Conservation (phyloP, 2,329 filamentous ascomycete species). For the Pseudogymnoascus sp. region DNA sequence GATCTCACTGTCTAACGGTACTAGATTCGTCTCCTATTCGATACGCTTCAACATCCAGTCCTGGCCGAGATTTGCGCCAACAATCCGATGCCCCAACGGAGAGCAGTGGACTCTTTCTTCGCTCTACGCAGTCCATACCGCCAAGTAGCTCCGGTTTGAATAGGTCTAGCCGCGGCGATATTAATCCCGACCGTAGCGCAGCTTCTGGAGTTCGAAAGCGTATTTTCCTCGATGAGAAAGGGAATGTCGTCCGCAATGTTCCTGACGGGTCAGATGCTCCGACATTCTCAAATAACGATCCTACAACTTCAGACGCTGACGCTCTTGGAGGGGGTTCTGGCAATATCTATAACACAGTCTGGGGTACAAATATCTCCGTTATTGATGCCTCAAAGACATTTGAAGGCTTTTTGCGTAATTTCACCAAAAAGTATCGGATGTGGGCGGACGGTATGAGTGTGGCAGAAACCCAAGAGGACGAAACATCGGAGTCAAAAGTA, state of each 20-base stretch:
- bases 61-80: slow-evolving; percentile 52
- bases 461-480: slow-evolving; percentile 61
- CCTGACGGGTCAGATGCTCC: slow-evolving; percentile 50
- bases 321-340: slow-evolving; percentile 73
- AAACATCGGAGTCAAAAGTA: slow-evolving; percentile 69
- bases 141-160: slow-evolving; percentile 43
- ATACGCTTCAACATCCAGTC: slow-evolving; percentile 86
- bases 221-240: slow-evolving; percentile 49
- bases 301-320: slow-evolving; percentile 87
- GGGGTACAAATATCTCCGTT: slow-evolving; percentile 95
- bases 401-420: slow-evolving; percentile 88
- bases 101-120: slow-evolving; percentile 80
- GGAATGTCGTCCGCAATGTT: slow-evolving; percentile 50
- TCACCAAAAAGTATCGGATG: slow-evolving; percentile 88
- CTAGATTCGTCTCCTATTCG: slow-evolving; percentile 86
- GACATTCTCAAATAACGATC: slow-evolving; percentile 59
- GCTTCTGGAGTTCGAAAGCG: slow-evolving; percentile 46
- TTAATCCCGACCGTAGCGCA: slow-evolving; percentile 69
- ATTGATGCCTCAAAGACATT: slow-evolving; percentile 80
- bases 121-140: slow-evolving; percentile 48
- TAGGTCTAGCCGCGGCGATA: slow-evolving; percentile 70
- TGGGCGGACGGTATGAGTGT: slow-evolving; percentile 79
- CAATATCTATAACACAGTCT: slow-evolving; percentile 59
- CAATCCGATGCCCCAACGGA: slow-evolving; percentile 72
- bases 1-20: neutral